Base-by-base conservation (phyloP, 768 basidiomycete genomes). In the Amanita fuliginea region DNA sequence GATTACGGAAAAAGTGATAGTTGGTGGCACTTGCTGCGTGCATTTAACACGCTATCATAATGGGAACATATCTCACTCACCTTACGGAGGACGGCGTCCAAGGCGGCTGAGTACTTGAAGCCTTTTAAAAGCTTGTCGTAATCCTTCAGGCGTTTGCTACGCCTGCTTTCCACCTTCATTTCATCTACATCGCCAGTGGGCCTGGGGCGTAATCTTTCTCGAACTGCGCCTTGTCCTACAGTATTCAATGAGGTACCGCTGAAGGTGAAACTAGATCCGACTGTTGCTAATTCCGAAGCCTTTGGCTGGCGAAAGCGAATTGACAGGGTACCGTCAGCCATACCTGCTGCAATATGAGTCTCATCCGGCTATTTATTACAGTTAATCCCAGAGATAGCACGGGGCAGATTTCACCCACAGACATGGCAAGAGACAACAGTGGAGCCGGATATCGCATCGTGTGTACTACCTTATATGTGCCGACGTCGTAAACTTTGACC, bases 371-470 rank as follows among this genome's bases (percentile, higher is more conserved):
- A 57, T 14, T 42, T 33, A 4, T 39, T 26, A 48, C 36, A 18
- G 13, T 8, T 10, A 18, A 37, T 10, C 36, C n/a, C 9, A 24
- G 19, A 53, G 35, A n/a, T 21, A 26, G 22, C 30, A n/a, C 47
- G 2, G 35, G 5, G 42, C 42, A 47, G 8, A 21, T 33, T 18
- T 46, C 30, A 72, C 83, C 59, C 65, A 95, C 94, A 52, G 95
- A 97, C 41, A 98, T 74, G 13, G 93, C 92, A 37, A 98, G 70
- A 59, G 84, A 90, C 14, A 99, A 73, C 1, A 99, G 66, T 4
- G 93, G 90, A 4, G 93, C 91, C 4, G 95, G 89, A 65, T 98
- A 98, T 40, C 96, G 83, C 91, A 99, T 98, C 3, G 96, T 97
- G 60, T 99, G 96, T 11, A 96, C 82, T 32, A 99, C 96, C 59